These are phyloP conservation scores for Neoboletus brunneissimus DNA, from an alignment of 768 basidiomycete species.

Conservation along the genomic window DNA sequence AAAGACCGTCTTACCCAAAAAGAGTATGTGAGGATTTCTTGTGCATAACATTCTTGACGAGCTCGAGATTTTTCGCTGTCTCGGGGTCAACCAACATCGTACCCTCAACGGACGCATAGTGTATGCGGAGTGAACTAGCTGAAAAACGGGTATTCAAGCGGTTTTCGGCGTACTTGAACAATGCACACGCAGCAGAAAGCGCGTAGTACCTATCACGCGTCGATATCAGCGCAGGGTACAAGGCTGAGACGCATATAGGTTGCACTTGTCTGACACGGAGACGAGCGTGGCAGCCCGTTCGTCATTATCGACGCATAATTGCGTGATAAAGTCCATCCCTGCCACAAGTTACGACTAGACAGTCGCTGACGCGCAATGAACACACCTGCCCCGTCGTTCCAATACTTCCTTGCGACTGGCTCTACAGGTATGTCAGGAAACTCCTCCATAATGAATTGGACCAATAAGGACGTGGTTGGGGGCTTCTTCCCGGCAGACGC, in stretches of 20 bases:
- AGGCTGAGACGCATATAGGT: conserved; percentile 34
- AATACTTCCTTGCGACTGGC: conserved; percentile 73
- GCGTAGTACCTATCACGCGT: conserved; percentile 69
- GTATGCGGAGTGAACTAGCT: conserved; percentile 64
- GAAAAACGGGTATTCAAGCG: conserved; percentile 71
- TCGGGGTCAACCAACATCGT: conserved; percentile 95
- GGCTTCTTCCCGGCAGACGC: conserved; percentile 45
- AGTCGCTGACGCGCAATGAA: not conserved
- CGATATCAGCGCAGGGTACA: conserved; percentile 4
- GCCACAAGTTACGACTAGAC: not conserved
- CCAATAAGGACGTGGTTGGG: conserved; percentile 55
- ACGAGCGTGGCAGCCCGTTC: conserved; percentile 78
- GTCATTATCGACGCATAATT: conserved; percentile 77
- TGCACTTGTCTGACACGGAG: conserved; percentile 74
- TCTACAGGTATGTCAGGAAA: conserved; percentile 68
- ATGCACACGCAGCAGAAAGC: conserved; percentile 77
- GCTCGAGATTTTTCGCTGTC: conserved; percentile 83
- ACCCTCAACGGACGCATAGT: conserved; percentile 78
- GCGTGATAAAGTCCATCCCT: conserved; percentile 79
- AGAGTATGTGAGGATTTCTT: conserved; percentile 73
- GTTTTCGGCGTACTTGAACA: conserved; percentile 82
- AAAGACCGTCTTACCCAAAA: conserved; percentile 54
- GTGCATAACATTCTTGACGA: conserved; percentile 71
- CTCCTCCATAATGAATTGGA: conserved; percentile 71
- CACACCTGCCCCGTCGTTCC: conserved; percentile 79